Base-by-base conservation (phyloP, 139 green algal species). In the Chlamydomonas urium region DNA sequence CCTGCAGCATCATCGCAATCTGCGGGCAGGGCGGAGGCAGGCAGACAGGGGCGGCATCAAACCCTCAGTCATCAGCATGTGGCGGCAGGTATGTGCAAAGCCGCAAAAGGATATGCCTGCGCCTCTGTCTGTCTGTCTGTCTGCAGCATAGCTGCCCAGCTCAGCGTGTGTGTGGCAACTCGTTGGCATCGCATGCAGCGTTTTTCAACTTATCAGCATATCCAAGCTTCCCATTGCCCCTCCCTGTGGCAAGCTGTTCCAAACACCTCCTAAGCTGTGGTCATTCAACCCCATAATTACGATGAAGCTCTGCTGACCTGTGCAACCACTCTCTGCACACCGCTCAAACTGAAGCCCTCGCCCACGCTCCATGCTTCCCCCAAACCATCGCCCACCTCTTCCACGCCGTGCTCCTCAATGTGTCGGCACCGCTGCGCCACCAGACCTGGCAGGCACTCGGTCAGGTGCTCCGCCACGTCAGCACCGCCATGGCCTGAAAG, bases 401-500 rank as follows among this genome's bases (percentile, higher is more conserved):
- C 6, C 24, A 26, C 53, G 26, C 53, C 53, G 21, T 63, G 53
- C 24, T 31, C 14, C 53, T 32, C 29, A 26, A 63, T 63, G 53
- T 31, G 17, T 34, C 29, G 10, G 26, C 53, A 34, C 6, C 53
- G 53, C n/a, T 36, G 10, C 53, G 19, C 24, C 26, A 63, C n/a
- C 21, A 33, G 24, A 36, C 29, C n/a, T 63, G 53, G 53, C 10
- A 63, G 26, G 19, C 21, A 63, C 53, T 63, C 53, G 26, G 53
- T 33, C 29, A 63, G 19, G 26, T 63, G 53, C 10, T 14, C 53
- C 10, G 53, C 53, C 53, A 63, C 53, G 6, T 63, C 53, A 63
- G 10, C 53, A 26, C 53, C 53, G 26, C 53, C 53, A 63, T 63
- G 53, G 19, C n/a, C n/a, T n/a, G n/a, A n/a, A n/a, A n/a, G n/a